Percentiles rank a stretch among this genome's conserved stretches.
Conservation (phyloP, 805 yeast genomes). For the Zygosaccharomyces gambellarensis region DNA sequence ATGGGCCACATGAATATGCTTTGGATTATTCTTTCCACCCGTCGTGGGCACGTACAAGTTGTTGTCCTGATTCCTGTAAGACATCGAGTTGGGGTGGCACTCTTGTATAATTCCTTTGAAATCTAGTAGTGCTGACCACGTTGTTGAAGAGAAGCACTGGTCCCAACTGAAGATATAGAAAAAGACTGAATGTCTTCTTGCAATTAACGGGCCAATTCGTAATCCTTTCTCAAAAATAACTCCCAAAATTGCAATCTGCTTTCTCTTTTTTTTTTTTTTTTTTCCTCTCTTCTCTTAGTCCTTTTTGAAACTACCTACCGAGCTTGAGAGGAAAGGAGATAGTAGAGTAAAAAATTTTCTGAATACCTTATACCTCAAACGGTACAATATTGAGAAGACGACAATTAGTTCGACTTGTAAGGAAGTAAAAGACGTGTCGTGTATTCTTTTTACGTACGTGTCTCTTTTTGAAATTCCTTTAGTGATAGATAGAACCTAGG, state of each 20-base stretch:
- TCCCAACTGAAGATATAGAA: neutral
- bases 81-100: slow-evolving; percentile 1
- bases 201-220: neutral
- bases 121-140: neutral
- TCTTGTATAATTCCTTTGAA: neutral
- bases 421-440: slow-evolving; percentile 4
- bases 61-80: slow-evolving; percentile 16
- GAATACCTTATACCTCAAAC: slow-evolving; percentile 4
- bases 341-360: slow-evolving; percentile 4
- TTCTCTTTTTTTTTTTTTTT: neutral
- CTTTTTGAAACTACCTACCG: neutral
- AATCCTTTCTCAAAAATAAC: neutral
- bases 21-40: slow-evolving; percentile 43
- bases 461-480: neutral
- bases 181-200: neutral
- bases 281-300: neutral
- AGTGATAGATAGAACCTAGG: neutral
- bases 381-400: slow-evolving; percentile 1
- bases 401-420: neutral
- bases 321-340: slow-evolving; percentile 2
- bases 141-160: neutral
- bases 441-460: neutral
- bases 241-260: neutral
- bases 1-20: slow-evolving; percentile 87
- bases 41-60: slow-evolving; percentile 29